Evolutionary conservation across 2,329 filamentous ascomycete species (phyloP).

Genomic region (Ascosphaera acerosa): DNA sequence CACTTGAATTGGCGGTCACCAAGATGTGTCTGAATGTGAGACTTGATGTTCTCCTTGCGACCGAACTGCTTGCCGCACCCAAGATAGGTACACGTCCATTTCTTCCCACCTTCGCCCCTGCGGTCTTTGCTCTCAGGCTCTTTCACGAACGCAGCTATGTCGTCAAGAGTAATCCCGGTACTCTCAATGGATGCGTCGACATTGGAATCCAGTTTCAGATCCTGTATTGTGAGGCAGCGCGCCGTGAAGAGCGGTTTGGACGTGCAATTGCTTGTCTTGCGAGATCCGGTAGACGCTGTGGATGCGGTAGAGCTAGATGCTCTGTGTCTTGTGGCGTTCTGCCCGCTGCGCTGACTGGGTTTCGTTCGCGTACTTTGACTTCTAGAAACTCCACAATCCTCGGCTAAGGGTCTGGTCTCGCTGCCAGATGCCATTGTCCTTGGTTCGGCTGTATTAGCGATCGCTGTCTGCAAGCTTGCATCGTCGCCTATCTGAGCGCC

Average conservation of each 20-base stretch:
- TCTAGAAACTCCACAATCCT: no score
- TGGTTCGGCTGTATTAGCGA: no score
- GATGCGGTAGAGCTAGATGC: slow-evolving; percentile 7
- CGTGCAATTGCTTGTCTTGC: slow-evolving; percentile 2
- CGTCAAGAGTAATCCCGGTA: slow-evolving; percentile 68
- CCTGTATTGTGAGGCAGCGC: slow-evolving; percentile 21
- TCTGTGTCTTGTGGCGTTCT: slow-evolving; percentile 6
- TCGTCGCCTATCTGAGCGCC: no score
- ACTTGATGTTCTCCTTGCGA: slow-evolving; percentile 97
- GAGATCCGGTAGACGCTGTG: no score
- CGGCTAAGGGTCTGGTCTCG: no score
- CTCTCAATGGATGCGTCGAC: slow-evolving; percentile 39
- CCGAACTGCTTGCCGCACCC: slow-evolving; percentile 77
- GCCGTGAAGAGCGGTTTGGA: slow-evolving; percentile 7
- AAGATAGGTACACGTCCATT: slow-evolving; percentile 52
- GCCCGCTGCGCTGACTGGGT: no score
- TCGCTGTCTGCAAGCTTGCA: no score
- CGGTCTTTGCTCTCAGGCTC: slow-evolving; percentile 41
- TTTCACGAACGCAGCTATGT: slow-evolving; percentile 50
- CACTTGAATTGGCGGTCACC: slow-evolving; percentile 91
- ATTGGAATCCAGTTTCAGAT: slow-evolving; percentile 26
- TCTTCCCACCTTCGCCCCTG: slow-evolving; percentile 20
- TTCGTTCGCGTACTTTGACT: no score
- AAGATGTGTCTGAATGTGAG: slow-evolving; percentile 91
- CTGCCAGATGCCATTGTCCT: no score